These are phyloP conservation scores for Kodamaea ohmeri DNA, from an alignment of 1,139 yeast genomes.

Conservation along the genomic window DNA sequence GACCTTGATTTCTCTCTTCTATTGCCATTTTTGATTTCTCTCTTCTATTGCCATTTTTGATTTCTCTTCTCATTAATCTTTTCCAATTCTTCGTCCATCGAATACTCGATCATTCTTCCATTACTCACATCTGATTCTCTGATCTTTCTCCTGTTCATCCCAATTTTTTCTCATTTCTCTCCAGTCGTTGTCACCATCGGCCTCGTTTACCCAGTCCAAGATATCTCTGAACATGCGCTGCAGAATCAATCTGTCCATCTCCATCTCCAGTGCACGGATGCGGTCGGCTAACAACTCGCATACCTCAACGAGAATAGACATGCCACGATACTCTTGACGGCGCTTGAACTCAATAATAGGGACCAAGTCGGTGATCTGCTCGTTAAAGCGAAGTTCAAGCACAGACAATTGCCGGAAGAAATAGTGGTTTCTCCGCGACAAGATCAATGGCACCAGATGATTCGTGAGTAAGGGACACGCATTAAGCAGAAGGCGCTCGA, in stretches of 20 bases:
- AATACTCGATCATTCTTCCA: no score
- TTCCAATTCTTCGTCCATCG: no score
- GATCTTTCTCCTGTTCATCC: not conserved
- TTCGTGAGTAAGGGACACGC: conserved; percentile 68
- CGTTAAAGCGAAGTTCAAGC: conserved; percentile 69
- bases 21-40: no score
- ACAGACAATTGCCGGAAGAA: conserved; percentile 65
- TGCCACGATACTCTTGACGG: conserved; percentile 50
- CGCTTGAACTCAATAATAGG: conserved; percentile 70
- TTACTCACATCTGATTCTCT: no score
- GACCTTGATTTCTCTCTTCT: no score
- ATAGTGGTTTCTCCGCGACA: conserved; percentile 22
- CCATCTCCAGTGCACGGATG: conserved; percentile 60
- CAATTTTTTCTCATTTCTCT: not conserved
- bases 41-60: no score
- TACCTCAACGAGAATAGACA: conserved; percentile 66
- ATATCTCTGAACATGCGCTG: conserved; percentile 54
- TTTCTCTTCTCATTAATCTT: no score
- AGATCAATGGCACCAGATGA: conserved; percentile 60
- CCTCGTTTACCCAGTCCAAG: conserved; percentile 54
- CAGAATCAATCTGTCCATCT: conserved; percentile 55
- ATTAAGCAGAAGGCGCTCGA: conserved; percentile 75
- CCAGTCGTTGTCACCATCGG: conserved; percentile 31
- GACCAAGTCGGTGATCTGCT: conserved; percentile 54
- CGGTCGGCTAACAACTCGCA: conserved; percentile 65